These are phyloP conservation scores for Gloeophyllum trabeum DNA, from an alignment of 768 basidiomycete genomes.

Conservation along the genomic window DNA sequence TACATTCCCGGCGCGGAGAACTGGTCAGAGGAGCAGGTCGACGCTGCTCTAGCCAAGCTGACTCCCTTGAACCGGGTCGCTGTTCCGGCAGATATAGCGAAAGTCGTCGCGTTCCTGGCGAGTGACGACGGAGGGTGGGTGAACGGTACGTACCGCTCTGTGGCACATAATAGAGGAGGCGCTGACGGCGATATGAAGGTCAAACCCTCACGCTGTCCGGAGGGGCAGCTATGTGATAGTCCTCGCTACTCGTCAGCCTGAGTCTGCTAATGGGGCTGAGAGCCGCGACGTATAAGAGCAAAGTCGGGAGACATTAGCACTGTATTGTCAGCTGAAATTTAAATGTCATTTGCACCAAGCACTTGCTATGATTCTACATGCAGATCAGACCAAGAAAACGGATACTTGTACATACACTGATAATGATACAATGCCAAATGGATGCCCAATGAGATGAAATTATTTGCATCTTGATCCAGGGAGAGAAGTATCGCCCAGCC, in stretches of 20 bases:
- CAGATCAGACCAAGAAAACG: too few species aligned
- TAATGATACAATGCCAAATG: neutral
- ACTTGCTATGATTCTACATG: too few species aligned
- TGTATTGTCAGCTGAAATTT: too few species aligned
- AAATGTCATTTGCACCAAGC: too few species aligned
- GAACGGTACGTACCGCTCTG: slow-evolving; percentile 22
- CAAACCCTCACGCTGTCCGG: neutral
- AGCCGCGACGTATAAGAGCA: too few species aligned
- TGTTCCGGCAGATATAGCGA: slow-evolving; percentile 35
- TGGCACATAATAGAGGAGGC: neutral
- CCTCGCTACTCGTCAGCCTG: too few species aligned
- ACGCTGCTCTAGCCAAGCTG: slow-evolving; percentile 29
- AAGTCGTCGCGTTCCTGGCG: slow-evolving; percentile 35
- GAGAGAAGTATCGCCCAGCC: too few species aligned
- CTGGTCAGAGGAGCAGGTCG: slow-evolving; percentile 29
- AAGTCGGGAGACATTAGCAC: too few species aligned
- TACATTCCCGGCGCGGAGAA: slow-evolving; percentile 26
- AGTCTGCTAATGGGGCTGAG: too few species aligned
- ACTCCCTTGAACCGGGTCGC: slow-evolving; percentile 32
- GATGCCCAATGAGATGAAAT: too few species aligned
- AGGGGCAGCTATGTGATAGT: neutral
- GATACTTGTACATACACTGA: neutral
- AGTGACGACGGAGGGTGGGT: slow-evolving; percentile 41
- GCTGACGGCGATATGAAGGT: neutral
- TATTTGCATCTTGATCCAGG: too few species aligned